Percentiles rank a stretch among this genome's conserved stretches.
Evolutionary conservation across 2,329 filamentous ascomycete genomes (phyloP).

Genomic region (Epichloe amarillans): DNA sequence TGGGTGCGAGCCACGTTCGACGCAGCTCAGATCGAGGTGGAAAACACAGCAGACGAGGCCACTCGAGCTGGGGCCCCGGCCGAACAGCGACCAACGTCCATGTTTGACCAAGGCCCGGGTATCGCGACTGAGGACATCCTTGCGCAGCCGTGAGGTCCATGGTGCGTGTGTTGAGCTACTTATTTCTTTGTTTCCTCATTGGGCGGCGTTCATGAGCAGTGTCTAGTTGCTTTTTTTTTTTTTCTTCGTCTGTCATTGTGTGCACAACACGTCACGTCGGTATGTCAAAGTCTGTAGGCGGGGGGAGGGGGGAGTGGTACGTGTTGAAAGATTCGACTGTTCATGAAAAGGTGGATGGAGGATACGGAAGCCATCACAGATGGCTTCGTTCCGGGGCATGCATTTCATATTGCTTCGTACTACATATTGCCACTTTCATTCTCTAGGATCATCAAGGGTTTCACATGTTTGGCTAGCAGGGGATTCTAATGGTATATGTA

Average conservation of each 20-base stretch:
- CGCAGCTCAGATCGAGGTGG: slow-evolving; percentile 22
- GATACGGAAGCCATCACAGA: not conserved
- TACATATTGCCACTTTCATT: not conserved
- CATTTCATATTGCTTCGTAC: too few species aligned
- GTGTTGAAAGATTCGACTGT: not conserved
- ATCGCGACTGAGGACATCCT: not conserved
- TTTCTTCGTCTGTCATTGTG: not conserved
- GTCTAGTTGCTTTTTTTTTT: not conserved
- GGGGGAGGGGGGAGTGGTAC: too few species aligned
- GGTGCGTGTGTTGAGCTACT: not conserved
- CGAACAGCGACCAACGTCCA: not conserved
- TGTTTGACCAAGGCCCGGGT: not conserved
- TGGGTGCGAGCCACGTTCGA: slow-evolving; percentile 41
- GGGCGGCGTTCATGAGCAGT: not conserved
- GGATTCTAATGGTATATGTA: not conserved
- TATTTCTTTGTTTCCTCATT: not conserved
- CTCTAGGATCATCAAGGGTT: not conserved
- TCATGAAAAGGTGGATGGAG: not conserved
- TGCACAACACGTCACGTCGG: not conserved
- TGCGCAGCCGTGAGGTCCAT: not conserved
- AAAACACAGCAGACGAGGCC: slow-evolving; percentile 19
- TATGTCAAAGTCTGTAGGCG: not conserved
- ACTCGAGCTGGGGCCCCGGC: slow-evolving; percentile 9
- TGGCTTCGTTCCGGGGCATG: too few species aligned
- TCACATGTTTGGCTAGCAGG: not conserved